Base-by-base conservation (phyloP, 148 eudicot species). In the Polygonum aviculare region DNA sequence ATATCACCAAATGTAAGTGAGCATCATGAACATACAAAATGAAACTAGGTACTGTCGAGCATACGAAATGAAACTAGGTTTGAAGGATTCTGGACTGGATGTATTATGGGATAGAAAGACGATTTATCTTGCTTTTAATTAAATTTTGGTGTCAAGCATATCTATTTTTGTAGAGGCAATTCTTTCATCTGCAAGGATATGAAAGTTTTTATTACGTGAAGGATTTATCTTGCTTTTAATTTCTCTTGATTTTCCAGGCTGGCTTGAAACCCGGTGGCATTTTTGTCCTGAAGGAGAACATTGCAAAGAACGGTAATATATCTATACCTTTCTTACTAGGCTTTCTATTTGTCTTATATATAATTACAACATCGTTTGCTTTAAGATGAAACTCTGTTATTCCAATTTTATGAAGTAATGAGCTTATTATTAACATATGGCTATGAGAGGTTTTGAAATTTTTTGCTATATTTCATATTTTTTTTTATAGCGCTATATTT, bases 201-300 rank as follows among this genome's bases (percentile, higher is more conserved):
- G 67, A 3, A 15, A 67, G 45, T 1, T 15, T 36, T 12, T 67
- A 15, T 16, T 67, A 35, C 16, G 21, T 36, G 72, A 15, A 80
- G 71, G 36, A 59, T 48, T 21, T 31, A 47, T 35, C 16, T 21
- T 47, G 52, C 7, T 19, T 21, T 19, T 12, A 75, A 75, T 44
- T 75, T 22, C 33, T 59, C 39, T 39, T 38, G 72, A 19, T 26
- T 44, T n/a, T 52, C 2, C 79, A 93, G 97, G 86, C 59, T 83
- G 99, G 97, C 78, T 93, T 95, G 75, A 95, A 92, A 84, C 90
- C 97, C 11, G 97, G 96, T 60, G 99, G 99, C 54, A 76, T 88
- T 76, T 92, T 95, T 76, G 79, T 92, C 78, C 65, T 95, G 82
- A 95, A 95, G 87, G 99, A 95, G 83, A 95, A 95, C 77, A 88